Conservation (phyloP, 176 grass and related monocot species). For the Neostapfia colusana region DNA sequence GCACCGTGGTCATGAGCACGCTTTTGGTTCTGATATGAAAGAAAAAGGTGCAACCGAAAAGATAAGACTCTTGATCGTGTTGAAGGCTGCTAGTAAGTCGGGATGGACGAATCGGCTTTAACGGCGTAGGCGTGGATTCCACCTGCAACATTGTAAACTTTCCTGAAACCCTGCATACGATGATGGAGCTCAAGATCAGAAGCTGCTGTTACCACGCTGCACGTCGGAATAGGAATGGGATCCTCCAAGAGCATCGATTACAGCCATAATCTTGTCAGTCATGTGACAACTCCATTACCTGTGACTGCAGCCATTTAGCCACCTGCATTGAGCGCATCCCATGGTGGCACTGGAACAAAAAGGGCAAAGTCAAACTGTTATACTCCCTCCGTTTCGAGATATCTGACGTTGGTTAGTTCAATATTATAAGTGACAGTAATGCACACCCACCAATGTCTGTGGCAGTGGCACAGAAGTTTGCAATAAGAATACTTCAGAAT, state of each 20-base stretch:
- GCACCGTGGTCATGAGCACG: too few species aligned
- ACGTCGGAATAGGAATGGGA: neutral
- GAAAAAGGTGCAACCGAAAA: neutral
- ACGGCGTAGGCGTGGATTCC: slow-evolving; percentile 64
- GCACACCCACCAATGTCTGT: neutral
- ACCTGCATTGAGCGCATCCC: slow-evolving; percentile 93
- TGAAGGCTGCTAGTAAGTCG: slow-evolving; percentile 52
- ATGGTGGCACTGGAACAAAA: slow-evolving; percentile 76
- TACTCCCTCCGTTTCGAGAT: too few species aligned
- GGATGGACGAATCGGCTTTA: slow-evolving; percentile 66
- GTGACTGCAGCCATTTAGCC: slow-evolving; percentile 92
- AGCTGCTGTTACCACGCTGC: neutral
- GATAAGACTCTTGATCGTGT: neutral
- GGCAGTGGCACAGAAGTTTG: neutral
- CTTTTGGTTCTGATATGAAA: neutral
- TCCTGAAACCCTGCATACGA: slow-evolving; percentile 69
- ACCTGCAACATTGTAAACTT: slow-evolving; percentile 65
- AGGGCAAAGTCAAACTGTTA: neutral
- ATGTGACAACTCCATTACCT: slow-evolving; percentile 44
- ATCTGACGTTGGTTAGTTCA: too few species aligned
- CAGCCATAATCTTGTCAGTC: neutral
- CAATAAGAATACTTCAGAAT: neutral
- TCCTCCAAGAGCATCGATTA: neutral
- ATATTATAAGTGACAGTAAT: neutral
- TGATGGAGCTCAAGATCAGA: neutral